A percentile compares a stretch with the other conserved stretches of the same genome.
phyloP scores from a whole-genome alignment of 345 rosid genomes.

The Arabis hirsuta region DNA sequence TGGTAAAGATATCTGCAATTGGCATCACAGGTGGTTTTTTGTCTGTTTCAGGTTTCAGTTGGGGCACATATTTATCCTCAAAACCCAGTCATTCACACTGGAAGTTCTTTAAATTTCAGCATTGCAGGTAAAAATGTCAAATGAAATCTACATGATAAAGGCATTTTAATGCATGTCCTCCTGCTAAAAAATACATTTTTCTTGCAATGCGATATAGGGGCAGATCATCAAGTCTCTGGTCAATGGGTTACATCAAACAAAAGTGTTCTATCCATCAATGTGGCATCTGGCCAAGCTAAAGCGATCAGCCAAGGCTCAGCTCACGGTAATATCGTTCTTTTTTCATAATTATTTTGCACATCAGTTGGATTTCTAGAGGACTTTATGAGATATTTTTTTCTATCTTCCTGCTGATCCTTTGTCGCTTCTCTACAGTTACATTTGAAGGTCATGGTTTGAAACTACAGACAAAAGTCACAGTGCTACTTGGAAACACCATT shows the following conservation, averaged over 20 bases:
- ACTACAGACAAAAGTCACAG: constrained; percentile 70
- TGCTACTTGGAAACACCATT: constrained; percentile 59
- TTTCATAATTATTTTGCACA: constrained; percentile 12
- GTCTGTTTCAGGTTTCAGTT: constrained; percentile 72
- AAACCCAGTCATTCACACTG: constrained; percentile 64
- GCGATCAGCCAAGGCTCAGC: constrained; percentile 73
- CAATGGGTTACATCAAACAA: constrained; percentile 68
- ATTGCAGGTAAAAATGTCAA: constrained; percentile 54
- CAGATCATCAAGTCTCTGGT: constrained; percentile 59
- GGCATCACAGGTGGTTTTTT: constrained; percentile 9
- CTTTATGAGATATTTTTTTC: constrained; percentile 8
- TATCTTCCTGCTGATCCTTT: constrained; percentile 29
- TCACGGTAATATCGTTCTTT: constrained; percentile 52
- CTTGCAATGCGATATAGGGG: constrained; percentile 49
- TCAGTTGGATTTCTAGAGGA: constrained; percentile 5
- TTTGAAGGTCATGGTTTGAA: constrained; percentile 62
- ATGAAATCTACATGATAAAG: constrained; percentile 2
- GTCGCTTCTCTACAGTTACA: constrained; percentile 55
- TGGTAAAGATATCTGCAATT: constrained; percentile 7
- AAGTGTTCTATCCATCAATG: constrained; percentile 62
- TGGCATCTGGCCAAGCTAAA: constrained; percentile 69
- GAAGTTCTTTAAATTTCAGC: constrained; percentile 61
- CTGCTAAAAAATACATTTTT: not conserved
- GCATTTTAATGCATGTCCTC: constrained; percentile 1
- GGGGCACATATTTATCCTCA: constrained; percentile 80